phyloP scores from a whole-genome alignment of 108 stramenopile genomes.

The Skeletonema marinoi region DNA sequence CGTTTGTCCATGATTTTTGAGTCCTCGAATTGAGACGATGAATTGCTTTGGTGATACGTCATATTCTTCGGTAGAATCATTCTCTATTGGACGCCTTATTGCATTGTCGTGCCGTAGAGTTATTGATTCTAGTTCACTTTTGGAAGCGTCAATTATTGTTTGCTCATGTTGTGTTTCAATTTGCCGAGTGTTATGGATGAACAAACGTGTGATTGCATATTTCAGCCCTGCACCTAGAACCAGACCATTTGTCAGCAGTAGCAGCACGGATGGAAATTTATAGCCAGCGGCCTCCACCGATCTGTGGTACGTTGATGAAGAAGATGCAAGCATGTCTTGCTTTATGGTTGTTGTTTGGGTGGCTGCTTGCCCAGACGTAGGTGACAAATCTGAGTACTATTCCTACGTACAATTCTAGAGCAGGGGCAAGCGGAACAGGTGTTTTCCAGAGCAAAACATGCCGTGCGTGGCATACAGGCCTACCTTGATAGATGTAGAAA shows the following conservation, averaged over 20 bases:
- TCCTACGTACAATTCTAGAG: no score
- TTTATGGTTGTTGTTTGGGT: neutral
- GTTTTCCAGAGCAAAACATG: no score
- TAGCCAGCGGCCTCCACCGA: neutral
- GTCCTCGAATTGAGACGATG: slow-evolving; percentile 33
- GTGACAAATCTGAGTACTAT: neutral
- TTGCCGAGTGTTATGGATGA: neutral
- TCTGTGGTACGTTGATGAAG: neutral
- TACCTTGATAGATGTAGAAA: no score
- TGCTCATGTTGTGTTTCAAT: neutral
- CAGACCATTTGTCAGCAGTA: neutral
- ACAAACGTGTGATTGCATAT: neutral
- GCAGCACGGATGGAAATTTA: neutral
- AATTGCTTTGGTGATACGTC: neutral
- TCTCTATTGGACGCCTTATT: neutral
- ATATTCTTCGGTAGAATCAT: neutral
- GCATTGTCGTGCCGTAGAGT: neutral
- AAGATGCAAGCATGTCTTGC: neutral
- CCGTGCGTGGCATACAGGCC: no score
- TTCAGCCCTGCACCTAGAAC: neutral
- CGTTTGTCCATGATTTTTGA: slow-evolving; percentile 80
- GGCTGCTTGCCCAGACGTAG: no score
- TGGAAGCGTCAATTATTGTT: neutral
- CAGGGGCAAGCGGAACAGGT: no score
- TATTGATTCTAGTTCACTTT: neutral